Evolutionary conservation across 2,329 filamentous ascomycete species (phyloP).

Genomic region (Nemania sp.): DNA sequence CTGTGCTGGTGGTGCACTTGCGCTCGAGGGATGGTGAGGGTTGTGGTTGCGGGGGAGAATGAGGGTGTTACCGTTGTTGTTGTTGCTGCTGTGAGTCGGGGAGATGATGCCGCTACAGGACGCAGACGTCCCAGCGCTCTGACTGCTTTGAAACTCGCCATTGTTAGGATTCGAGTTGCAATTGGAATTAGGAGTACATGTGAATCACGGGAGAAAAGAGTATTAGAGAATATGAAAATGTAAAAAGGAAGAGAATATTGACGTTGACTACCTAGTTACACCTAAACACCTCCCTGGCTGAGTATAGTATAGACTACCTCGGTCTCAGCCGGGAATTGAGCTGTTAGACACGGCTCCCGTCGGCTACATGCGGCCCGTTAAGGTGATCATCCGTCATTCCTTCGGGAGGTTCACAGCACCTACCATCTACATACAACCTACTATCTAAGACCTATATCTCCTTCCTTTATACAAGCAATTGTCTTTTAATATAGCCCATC

Average conservation of each 20-base stretch:
- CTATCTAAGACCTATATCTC: constrained; percentile 13
- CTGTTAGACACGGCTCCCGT: constrained; percentile 31
- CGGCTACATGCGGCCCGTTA: constrained; percentile 39
- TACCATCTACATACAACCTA: neutral
- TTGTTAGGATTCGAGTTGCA: constrained; percentile 46
- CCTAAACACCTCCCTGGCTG: neutral
- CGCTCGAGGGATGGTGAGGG: constrained; percentile 52
- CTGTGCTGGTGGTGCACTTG: constrained; percentile 48
- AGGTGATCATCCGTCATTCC: constrained; percentile 23
- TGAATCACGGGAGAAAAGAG: neutral
- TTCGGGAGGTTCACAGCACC: constrained; percentile 37
- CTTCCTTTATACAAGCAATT: constrained; percentile 35
- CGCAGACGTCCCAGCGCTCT: constrained; percentile 49
- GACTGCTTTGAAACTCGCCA: constrained; percentile 57
- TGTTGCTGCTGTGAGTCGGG: constrained; percentile 32
- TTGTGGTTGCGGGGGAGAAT: constrained; percentile 28
- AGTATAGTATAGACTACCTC: neutral
- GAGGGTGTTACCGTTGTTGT: constrained; percentile 23
- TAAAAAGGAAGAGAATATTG: constrained; percentile 3
- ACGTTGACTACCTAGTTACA: constrained; percentile 1
- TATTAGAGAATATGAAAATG: neutral
- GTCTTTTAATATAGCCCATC: constrained; percentile 42
- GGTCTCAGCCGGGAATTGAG: constrained; percentile 13
- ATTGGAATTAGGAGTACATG: constrained; percentile 6
- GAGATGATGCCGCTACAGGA: constrained; percentile 33